Evolutionary conservation across 805 yeast species (phyloP).

Genomic region (Lipomyces spencermartinsiae): DNA sequence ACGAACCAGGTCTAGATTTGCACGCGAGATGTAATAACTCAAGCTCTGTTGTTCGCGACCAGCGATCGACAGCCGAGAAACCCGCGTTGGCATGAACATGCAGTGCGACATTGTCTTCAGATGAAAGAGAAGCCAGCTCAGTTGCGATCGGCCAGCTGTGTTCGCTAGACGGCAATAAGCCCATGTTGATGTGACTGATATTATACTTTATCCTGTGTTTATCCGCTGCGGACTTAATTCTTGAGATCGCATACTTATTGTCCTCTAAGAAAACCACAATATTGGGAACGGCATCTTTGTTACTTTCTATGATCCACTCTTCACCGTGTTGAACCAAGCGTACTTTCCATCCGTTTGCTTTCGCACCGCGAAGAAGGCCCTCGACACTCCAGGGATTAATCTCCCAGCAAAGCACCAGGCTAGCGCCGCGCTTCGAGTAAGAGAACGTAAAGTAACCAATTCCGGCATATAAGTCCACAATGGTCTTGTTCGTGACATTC

Average conservation of each 20-base stretch:
- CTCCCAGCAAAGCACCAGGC: slow-evolving; percentile 74
- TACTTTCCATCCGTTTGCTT: slow-evolving; percentile 52
- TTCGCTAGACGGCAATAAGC: slow-evolving; percentile 74
- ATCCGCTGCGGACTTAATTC: slow-evolving; percentile 44
- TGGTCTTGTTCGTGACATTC: slow-evolving; percentile 51
- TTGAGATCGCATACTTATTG: slow-evolving; percentile 57
- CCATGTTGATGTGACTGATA: slow-evolving; percentile 72
- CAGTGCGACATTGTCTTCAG: slow-evolving; percentile 31
- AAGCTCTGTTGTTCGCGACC: slow-evolving; percentile 41
- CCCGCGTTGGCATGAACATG: slow-evolving; percentile 83
- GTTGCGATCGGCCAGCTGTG: slow-evolving; percentile 63
- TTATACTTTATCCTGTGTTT: slow-evolving; percentile 31
- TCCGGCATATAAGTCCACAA: slow-evolving; percentile 80
- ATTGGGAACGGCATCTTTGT: slow-evolving; percentile 18
- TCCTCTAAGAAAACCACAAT: slow-evolving; percentile 68
- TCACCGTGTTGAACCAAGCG: slow-evolving; percentile 48
- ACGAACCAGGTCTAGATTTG: neutral
- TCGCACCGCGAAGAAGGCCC: slow-evolving; percentile 67
- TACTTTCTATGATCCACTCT: slow-evolving; percentile 45
- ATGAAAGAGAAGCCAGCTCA: slow-evolving; percentile 34
- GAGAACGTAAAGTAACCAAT: slow-evolving; percentile 83
- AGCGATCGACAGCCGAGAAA: slow-evolving; percentile 49
- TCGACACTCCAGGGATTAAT: slow-evolving; percentile 83
- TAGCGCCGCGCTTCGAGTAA: slow-evolving; percentile 63
- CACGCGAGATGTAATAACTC: slow-evolving; percentile 28